These are phyloP conservation scores for Amphibolis antarctica DNA, from an alignment of 106 monocot species.

Conservation along the genomic window DNA sequence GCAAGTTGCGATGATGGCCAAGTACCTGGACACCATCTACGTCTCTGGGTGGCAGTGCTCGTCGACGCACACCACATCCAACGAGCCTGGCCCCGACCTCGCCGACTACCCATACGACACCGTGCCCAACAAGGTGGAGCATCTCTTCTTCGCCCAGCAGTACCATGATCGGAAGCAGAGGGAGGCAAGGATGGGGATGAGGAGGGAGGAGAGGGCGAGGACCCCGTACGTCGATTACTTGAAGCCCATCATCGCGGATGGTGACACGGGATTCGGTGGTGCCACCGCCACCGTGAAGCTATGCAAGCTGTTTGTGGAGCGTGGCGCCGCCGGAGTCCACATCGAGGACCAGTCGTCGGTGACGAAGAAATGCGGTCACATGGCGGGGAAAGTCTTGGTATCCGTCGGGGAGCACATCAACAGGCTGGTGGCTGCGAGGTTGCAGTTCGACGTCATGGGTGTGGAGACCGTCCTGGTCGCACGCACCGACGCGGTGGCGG, in stretches of 20 bases:
- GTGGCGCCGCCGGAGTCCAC: conserved; percentile 89
- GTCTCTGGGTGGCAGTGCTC: conserved; percentile 99
- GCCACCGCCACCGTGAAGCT: conserved; percentile 92
- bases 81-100: conserved; percentile 97
- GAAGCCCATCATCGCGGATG: conserved; percentile 82
- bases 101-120: conserved; percentile 98
- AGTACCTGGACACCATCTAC: conserved; percentile 78
- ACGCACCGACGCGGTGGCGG: conserved; percentile 72
- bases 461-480: conserved; percentile 81
- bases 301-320: conserved; percentile 92
- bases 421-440: conserved; percentile 70
- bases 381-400: conserved; percentile 92
- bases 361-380: conserved; percentile 96
- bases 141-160: conserved; percentile 83
- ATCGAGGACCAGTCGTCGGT: conserved; percentile 87
- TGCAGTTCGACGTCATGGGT: conserved; percentile 91
- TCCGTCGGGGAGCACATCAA: conserved; percentile 65
- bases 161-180: conserved; percentile 86
- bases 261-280: conserved; percentile 83
- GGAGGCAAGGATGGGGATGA: conserved; percentile 69
- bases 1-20: conserved; percentile 90
- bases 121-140: conserved; percentile 90
- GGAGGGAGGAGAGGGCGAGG: conserved; percentile 38
- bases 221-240: conserved; percentile 76
- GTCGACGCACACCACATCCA: conserved; percentile 78